Conservation (phyloP, 106 monocot genomes). For the Dactylorhiza incarnata region DNA sequence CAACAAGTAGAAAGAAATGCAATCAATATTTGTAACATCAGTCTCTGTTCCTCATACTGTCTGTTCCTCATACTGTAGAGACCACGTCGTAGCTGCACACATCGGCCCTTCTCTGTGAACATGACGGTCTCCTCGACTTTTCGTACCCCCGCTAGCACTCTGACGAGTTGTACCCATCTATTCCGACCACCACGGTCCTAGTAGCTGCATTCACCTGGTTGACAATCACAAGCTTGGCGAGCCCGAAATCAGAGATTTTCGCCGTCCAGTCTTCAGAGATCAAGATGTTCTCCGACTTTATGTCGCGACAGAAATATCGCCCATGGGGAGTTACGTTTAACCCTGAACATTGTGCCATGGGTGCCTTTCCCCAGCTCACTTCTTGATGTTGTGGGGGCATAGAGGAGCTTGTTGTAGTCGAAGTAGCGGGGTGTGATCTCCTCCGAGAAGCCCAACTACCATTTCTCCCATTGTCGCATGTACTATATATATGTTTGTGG, state of each 20-base stretch:
- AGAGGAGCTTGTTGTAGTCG: conserved; percentile 19
- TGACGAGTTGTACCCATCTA: conserved; percentile 26
- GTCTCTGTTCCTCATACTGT: too few relatives aligned
- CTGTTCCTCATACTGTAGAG: too few relatives aligned
- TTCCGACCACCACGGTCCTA: not conserved
- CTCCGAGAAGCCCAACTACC: not conserved
- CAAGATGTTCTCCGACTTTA: conserved; percentile 4
- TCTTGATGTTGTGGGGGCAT: conserved; percentile 3
- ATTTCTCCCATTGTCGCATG: not conserved
- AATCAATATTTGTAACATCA: too few relatives aligned
- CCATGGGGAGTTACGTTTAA: not conserved
- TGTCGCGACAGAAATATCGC: not conserved
- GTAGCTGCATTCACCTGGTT: conserved; percentile 12
- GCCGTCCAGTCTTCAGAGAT: conserved; percentile 7
- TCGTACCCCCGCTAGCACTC: conserved; percentile 20
- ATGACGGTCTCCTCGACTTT: not conserved
- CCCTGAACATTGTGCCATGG: conserved; percentile 22
- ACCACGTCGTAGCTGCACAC: too few relatives aligned
- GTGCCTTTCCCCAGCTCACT: conserved; percentile 24
- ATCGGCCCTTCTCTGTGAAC: conserved; percentile 27
- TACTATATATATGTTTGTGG: too few relatives aligned
- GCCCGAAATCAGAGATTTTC: conserved; percentile 45
- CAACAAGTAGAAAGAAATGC: too few relatives aligned
- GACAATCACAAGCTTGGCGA: conserved; percentile 22
- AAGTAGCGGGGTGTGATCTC: conserved; percentile 9